Conservation (phyloP, 257 asterid genomes). For the Solanum phureja region DNA sequence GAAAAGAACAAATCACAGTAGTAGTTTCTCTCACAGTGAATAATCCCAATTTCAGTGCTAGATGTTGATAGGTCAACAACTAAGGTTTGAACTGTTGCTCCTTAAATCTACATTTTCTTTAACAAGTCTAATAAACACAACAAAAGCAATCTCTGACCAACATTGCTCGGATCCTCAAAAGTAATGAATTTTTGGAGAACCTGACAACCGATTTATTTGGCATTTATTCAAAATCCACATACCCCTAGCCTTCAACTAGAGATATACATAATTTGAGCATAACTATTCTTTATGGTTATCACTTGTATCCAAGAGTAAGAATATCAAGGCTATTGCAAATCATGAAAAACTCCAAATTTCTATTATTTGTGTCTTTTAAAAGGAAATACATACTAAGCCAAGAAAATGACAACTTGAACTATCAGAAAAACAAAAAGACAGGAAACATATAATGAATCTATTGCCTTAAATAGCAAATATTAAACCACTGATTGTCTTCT, state of each 20-base stretch:
- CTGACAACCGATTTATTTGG: background rate
- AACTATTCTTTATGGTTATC: background rate
- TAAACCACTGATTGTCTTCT: background rate
- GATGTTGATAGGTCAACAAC: slow-evolving; percentile 37
- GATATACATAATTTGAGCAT: background rate
- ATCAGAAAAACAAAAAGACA: background rate
- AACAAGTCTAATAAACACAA: background rate
- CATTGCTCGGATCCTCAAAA: background rate
- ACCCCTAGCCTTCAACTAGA: background rate
- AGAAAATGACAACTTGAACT: background rate
- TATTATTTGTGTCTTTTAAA: background rate
- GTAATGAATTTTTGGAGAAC: background rate
- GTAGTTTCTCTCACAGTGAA: slow-evolving; percentile 9
- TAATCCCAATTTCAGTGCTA: slow-evolving; percentile 32
- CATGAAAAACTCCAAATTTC: background rate
- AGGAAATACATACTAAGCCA: background rate
- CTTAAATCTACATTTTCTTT: slow-evolving; percentile 2
- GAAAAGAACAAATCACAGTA: background rate
- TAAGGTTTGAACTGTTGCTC: slow-evolving; percentile 17
- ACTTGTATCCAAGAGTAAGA: background rate
- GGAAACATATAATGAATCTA: background rate
- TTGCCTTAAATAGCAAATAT: background rate
- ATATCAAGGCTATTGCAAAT: background rate
- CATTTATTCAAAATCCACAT: background rate
- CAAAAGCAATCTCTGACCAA: background rate